These are phyloP conservation scores for Gigaspora rosea DNA, from an alignment of 192 early-diverging fungal genomes.

Conservation along the genomic window DNA sequence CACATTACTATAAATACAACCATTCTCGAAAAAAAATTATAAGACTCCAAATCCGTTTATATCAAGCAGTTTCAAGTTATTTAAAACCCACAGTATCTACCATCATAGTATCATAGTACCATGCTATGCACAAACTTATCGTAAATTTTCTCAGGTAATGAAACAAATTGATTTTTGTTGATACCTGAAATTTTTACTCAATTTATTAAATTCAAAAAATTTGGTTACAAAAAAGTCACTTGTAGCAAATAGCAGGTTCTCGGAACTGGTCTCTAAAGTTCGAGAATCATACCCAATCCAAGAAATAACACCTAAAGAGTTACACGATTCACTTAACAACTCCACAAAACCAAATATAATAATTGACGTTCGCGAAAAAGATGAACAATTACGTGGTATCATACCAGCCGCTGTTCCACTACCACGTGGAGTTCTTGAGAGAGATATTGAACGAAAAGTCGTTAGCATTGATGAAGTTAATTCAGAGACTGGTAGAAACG, in stretches of 20 bases:
- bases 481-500: conserved; percentile 42
- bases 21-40: no score
- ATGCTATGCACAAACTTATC: background rate
- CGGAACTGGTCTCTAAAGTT: conserved; percentile 1
- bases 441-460: conserved; percentile 48
- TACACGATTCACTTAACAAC: background rate
- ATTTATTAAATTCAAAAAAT: background rate
- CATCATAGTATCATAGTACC: no score
- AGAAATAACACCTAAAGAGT: conserved; percentile 26
- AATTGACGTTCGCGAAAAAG: conserved; percentile 55
- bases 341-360: conserved; percentile 19
- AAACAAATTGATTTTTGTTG: background rate
- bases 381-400: conserved; percentile 44
- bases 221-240: background rate
- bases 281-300: conserved; percentile 24
- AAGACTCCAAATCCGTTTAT: no score
- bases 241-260: background rate
- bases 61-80: no score
- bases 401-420: conserved; percentile 53
- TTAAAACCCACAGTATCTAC: no score
- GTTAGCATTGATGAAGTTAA: conserved; percentile 45
- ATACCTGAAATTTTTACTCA: background rate
- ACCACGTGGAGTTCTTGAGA: conserved; percentile 51
- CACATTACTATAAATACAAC: no score
- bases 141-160: background rate